phyloP scores from a whole-genome alignment of 2,329 filamentous ascomycete species.

The Penicillium sp. region DNA sequence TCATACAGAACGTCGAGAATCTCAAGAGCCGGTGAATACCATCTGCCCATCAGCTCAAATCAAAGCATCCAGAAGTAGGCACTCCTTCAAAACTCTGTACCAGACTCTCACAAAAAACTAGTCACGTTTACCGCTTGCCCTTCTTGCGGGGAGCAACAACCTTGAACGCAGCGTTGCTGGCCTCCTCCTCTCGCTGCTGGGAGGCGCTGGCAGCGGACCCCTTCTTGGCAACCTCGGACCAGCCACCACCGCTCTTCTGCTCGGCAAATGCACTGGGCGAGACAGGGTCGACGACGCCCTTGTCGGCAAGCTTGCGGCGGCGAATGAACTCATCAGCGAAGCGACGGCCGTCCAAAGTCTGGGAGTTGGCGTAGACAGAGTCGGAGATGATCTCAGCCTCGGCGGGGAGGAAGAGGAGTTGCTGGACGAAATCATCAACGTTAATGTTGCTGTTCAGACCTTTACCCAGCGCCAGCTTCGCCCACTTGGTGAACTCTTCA shows the following conservation, averaged over 20 bases:
- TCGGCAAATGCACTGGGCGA: slow-evolving; percentile 56
- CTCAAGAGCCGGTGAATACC: background rate
- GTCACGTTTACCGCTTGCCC: slow-evolving; percentile 64
- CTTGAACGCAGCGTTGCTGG: slow-evolving; percentile 69
- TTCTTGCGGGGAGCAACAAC: slow-evolving; percentile 93
- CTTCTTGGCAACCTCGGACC: slow-evolving; percentile 98
- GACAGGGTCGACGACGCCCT: slow-evolving; percentile 74
- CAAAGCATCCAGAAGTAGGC: background rate
- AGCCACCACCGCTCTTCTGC: slow-evolving; percentile 66
- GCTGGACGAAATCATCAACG: slow-evolving; percentile 78
- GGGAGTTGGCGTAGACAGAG: slow-evolving; percentile 81
- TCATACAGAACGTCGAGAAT: slow-evolving; percentile 9
- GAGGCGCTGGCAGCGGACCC: slow-evolving; percentile 51
- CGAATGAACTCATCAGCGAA: slow-evolving; percentile 94
- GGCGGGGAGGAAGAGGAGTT: slow-evolving; percentile 72
- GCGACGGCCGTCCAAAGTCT: slow-evolving; percentile 87
- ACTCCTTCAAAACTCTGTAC: background rate
- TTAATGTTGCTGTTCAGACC: slow-evolving; percentile 70
- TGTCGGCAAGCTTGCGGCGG: slow-evolving; percentile 89
- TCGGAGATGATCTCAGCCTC: slow-evolving; percentile 85
- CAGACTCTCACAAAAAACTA: slow-evolving; percentile 5
- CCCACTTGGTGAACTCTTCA: slow-evolving; percentile 95
- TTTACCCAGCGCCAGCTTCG: slow-evolving; percentile 73
- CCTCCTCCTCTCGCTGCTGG: slow-evolving; percentile 51
- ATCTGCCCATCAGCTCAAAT: background rate